Base-by-base conservation (phyloP, 257 asterid genomes). In the Plantago elongata region DNA sequence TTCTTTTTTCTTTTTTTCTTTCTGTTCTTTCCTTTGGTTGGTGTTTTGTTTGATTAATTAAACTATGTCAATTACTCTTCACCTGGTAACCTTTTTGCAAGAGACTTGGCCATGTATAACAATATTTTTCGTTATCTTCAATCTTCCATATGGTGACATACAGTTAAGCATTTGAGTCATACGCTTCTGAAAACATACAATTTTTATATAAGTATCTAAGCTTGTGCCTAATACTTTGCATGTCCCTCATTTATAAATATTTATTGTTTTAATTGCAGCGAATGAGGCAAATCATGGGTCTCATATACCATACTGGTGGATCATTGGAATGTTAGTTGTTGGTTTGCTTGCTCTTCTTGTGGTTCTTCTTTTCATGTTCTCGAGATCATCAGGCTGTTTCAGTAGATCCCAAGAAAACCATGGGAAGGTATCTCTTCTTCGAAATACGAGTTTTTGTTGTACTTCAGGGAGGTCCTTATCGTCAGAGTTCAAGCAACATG, bases 401-500 rank as follows among this genome's bases (percentile, higher is more conserved):
- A 30, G 74, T 54, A 75, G 83, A 62, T 50, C 79, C 45, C 67
- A 34, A 34, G 80, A 69, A 70, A 76, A 79, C 54, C 84, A 71
- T 62, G 83, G 75, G 54, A 84, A 82, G 51, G 57, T 46, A 58
- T 72, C 87, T 68, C 97, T 89, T 73, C 90, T 93, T 30, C 83
- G 87, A 45, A 87, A 82, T 69, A 68, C 87, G 16, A 93, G 97
- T 74, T 93, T 84, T 75, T 87, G 88, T 62, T 89, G 95, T 70
- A 85, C 87, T 72, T 84, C 97, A 3, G 79, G 92, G 52, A 80
- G 96, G 74, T 78, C 75, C 69, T 66, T 75, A 63, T 79, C 95
- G 22, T 78, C 74, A 62, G 89, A 83, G 58, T 54, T 58, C 73
- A 75, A 65, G 61, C 79, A 70, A 51, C 80, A 77, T 16, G 71